Conservation (phyloP, 352 stramenopile genomes). For the Pythium utonaiense region DNA sequence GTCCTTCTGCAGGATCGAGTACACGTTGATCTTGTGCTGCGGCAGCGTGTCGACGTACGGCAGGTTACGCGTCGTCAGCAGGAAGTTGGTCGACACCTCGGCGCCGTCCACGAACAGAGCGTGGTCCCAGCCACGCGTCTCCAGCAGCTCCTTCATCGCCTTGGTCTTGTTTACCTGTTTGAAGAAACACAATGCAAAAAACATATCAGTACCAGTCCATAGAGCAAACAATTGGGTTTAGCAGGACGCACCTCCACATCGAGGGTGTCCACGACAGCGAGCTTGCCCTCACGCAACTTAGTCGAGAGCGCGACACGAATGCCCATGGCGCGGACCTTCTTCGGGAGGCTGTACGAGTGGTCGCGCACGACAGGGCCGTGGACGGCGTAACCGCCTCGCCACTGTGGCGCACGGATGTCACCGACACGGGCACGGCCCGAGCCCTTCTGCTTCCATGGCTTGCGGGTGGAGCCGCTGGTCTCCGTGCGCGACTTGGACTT, state of each 20-base stretch:
- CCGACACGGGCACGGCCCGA: constrained; percentile 82
- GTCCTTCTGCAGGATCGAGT: constrained; percentile 89
- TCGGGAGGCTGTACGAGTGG: constrained; percentile 84
- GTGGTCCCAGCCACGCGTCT: constrained; percentile 78
- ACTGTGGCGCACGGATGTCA: constrained; percentile 82
- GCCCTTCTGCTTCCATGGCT: constrained; percentile 89
- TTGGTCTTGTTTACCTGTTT: constrained; percentile 80
- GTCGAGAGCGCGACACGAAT: constrained; percentile 82
- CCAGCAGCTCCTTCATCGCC: constrained; percentile 80
- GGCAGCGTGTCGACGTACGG: constrained; percentile 78
- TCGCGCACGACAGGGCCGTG: constrained; percentile 83
- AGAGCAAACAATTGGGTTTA: background rate
- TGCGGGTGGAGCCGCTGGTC: constrained; percentile 83
- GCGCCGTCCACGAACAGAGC: constrained; percentile 81
- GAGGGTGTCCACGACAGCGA: constrained; percentile 77
- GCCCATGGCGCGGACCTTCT: constrained; percentile 87
- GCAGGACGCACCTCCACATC: constrained; percentile 56
- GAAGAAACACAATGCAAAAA: background rate
- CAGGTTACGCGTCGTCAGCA: constrained; percentile 83
- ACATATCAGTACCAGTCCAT: background rate
- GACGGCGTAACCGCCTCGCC: constrained; percentile 81
- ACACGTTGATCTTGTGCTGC: constrained; percentile 89
- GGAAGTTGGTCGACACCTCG: constrained; percentile 70
- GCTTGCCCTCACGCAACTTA: constrained; percentile 85
- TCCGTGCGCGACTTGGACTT: constrained; percentile 88